Base-by-base conservation (phyloP, 1,284 basidiomycete species). In the Cronartium quercuum region DNA sequence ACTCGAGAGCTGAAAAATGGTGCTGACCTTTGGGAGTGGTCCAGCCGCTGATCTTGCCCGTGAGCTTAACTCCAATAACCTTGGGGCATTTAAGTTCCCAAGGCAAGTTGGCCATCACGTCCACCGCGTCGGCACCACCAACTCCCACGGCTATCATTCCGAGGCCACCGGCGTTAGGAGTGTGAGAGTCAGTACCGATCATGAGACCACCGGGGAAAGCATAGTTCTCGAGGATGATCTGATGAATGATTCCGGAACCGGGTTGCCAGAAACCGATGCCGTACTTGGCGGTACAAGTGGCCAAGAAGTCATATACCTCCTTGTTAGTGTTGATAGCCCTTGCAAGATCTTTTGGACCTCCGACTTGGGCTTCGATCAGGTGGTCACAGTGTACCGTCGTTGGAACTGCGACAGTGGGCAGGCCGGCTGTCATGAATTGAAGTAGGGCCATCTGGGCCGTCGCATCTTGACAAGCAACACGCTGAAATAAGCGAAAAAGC, bases 21-120 rank as follows among this genome's bases (percentile, higher is more conserved):
- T 15, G 44, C 85, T 76, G 77, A 91, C 91, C 91, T 87, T 98
- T 98, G 78, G 95, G 92, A 73, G 95, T 90, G 65, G 96, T 95
- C 96, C 96, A 99, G 79, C 95, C 96, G 78, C 86, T 82, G 81
- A 99, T 91, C 85, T 94, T 90, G 81, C 96, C 95, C 80, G 90
- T 94, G 77, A 99, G 87, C 83, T 96, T 92, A 78, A 98, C 93
- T 86, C 95, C 95, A 78, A 98, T 95, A 78, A 94, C 92, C 87
- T 97, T 97, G 82, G 95, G 95, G 83, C 93, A 94, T 86, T 98
- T 98, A 79, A 98, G 88, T 84, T 98, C 95, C 95, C 95, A 99
- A 80, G 95, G 95, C 81, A 97, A 88, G 80, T 85, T 88, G 80
- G 96, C 92, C 92, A 98, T 98, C 78, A 97, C 95, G 80, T 99